Percentiles rank a stretch among this genome's conserved stretches.
Evolutionary conservation across 1,284 basidiomycete genomes (phyloP).

Genomic region (Caloboletus firmus): DNA sequence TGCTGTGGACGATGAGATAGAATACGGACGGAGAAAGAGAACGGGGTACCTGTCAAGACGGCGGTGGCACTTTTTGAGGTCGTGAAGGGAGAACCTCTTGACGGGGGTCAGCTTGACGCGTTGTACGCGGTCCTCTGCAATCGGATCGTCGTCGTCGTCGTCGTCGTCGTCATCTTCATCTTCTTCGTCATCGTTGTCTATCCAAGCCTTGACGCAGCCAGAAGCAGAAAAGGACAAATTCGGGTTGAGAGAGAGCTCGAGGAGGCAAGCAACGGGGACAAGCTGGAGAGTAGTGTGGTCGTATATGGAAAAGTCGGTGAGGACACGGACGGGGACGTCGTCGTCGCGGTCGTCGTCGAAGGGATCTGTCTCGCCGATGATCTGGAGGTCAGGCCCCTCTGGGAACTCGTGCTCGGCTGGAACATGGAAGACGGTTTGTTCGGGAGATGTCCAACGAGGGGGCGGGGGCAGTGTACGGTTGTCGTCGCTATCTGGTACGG

Average conservation of each 20-base stretch:
- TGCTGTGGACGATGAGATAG: slow-evolving; percentile 27
- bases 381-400: slow-evolving; percentile 30
- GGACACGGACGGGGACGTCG: slow-evolving; percentile 50
- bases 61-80: slow-evolving; percentile 26
- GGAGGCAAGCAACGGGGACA: slow-evolving; percentile 40
- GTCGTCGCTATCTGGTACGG: slow-evolving; percentile 20
- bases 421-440: slow-evolving; percentile 10
- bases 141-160: slow-evolving; percentile 28
- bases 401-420: slow-evolving; percentile 30
- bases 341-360: slow-evolving; percentile 33
- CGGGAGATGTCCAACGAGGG: background rate
- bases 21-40: background rate
- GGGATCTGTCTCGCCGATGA: slow-evolving; percentile 36
- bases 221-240: slow-evolving; percentile 32
- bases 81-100: slow-evolving; percentile 49
- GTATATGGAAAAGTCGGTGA: slow-evolving; percentile 54
- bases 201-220: slow-evolving; percentile 37
- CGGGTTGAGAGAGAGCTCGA: slow-evolving; percentile 28
- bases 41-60: slow-evolving; percentile 41
- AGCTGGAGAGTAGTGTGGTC: slow-evolving; percentile 37
- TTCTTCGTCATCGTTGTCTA: slow-evolving; percentile 33
- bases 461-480: slow-evolving; percentile 7
- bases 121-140: slow-evolving; percentile 25
- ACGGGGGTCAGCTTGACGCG: slow-evolving; percentile 46
- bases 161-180: slow-evolving; percentile 38